phyloP scores from a whole-genome alignment of 108 stramenopile genomes.

The Cyclotella cryptica region DNA sequence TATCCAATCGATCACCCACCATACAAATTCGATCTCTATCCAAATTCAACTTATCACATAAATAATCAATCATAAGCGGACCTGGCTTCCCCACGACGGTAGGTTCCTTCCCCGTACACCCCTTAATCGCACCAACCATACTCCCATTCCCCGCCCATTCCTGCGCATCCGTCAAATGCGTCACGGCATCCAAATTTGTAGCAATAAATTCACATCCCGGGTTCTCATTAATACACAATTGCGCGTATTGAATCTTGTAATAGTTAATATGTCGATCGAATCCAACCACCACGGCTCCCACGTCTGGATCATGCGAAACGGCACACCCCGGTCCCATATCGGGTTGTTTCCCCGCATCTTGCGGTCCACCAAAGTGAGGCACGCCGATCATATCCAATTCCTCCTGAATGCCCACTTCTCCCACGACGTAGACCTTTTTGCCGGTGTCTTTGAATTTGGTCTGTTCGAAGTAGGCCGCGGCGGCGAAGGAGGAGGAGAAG shows the following conservation, averaged over 20 bases:
- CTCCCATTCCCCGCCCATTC: conserved; percentile 98
- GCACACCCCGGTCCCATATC: conserved; percentile 92
- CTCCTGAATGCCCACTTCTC: conserved; percentile 96
- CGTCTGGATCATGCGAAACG: conserved; percentile 88
- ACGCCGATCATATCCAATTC: conserved; percentile 96
- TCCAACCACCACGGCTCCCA: conserved; percentile 96
- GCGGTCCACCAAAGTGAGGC: conserved; percentile 94
- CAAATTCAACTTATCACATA: conserved; percentile 85
- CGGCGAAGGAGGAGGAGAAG: conserved; percentile 94
- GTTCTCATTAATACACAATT: conserved; percentile 97
- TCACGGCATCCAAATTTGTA: conserved; percentile 97
- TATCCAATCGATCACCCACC: conserved; percentile 99
- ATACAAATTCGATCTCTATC: conserved; percentile 90
- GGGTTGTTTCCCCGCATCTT: conserved; percentile 84
- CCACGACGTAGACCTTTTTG: conserved; percentile 97
- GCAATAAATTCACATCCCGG: conserved; percentile 96
- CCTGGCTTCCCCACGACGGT: conserved; percentile 96
- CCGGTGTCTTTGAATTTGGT: conserved; percentile 94
- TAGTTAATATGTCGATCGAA: conserved; percentile 97
- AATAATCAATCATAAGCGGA: conserved; percentile 98
- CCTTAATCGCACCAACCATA: conserved; percentile 97
- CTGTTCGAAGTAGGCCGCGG: conserved; percentile 97
- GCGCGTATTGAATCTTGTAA: conserved; percentile 99
- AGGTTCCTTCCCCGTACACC: conserved; percentile 98
- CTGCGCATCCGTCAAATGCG: conserved; percentile 98